phyloP scores from a whole-genome alignment of 495 filamentous ascomycete species.

The Letharia lupina region DNA sequence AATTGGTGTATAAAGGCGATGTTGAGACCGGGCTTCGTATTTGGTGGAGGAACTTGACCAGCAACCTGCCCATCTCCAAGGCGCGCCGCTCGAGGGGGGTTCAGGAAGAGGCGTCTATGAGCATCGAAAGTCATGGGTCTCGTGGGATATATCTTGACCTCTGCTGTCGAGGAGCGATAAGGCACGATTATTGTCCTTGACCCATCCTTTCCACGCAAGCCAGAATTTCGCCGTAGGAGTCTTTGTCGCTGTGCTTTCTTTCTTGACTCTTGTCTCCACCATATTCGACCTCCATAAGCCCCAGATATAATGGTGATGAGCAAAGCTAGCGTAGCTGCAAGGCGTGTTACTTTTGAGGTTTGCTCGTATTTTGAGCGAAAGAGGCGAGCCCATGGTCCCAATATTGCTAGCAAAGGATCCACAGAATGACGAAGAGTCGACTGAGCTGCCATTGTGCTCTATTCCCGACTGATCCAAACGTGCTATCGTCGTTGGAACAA shows the following conservation, averaged over 20 bases:
- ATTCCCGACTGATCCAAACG: not conserved
- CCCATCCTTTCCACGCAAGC: constrained; percentile 85
- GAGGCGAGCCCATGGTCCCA: constrained; percentile 56
- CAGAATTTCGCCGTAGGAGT: constrained; percentile 84
- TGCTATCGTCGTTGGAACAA: not conserved
- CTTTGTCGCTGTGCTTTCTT: constrained; percentile 73
- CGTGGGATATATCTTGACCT: constrained; percentile 87
- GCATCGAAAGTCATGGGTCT: constrained; percentile 93
- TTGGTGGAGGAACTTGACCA: constrained; percentile 67
- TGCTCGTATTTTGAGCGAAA: constrained; percentile 50
- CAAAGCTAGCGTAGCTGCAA: constrained; percentile 67
- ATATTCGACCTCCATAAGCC: constrained; percentile 65
- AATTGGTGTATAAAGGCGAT: constrained; percentile 98
- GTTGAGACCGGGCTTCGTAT: constrained; percentile 88
- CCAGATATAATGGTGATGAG: constrained; percentile 64
- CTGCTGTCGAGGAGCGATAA: constrained; percentile 73
- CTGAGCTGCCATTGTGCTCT: constrained; percentile 64
- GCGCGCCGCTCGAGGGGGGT: constrained; percentile 72
- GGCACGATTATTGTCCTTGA: constrained; percentile 91
- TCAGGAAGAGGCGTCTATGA: constrained; percentile 85
- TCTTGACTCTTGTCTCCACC: constrained; percentile 58
- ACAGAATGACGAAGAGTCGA: constrained; percentile 67
- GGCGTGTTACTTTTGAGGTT: constrained; percentile 58
- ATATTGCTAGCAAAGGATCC: constrained; percentile 60
- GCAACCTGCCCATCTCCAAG: constrained; percentile 56